Conservation (phyloP, 768 basidiomycete genomes). For the Chlorophyllum brunneum region DNA sequence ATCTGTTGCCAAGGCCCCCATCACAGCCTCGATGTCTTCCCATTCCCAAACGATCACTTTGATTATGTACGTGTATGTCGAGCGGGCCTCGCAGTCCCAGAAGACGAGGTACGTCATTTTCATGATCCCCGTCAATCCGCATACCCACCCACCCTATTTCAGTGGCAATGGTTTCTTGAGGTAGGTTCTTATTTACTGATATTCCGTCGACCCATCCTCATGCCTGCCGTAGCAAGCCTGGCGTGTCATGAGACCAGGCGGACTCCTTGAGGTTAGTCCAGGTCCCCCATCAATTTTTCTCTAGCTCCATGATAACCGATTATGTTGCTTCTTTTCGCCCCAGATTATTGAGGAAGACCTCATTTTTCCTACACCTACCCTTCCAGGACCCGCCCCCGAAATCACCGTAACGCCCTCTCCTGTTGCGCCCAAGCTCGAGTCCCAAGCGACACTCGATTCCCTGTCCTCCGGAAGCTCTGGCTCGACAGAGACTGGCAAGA, state of each 20-base stretch:
- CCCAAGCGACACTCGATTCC: conserved; percentile 1
- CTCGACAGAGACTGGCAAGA: conserved; percentile 18
- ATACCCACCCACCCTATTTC: neutral
- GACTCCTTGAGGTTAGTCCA: conserved; percentile 56
- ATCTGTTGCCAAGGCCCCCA: conserved; percentile 1
- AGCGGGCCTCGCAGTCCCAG: conserved; percentile 66
- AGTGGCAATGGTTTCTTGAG: conserved; percentile 69
- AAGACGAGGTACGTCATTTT: conserved; percentile 49
- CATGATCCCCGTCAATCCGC: neutral
- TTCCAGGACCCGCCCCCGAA: conserved; percentile 16
- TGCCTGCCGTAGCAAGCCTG: conserved; percentile 50
- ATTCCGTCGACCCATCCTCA: conserved; percentile 16
- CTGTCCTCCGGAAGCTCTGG: conserved; percentile 13
- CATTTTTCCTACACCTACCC: conserved; percentile 55
- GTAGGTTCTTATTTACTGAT: conserved; percentile 29
- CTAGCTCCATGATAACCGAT: neutral
- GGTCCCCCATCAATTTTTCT: neutral
- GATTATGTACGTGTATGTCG: conserved; percentile 63
- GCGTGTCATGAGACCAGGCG: conserved; percentile 61
- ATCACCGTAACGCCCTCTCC: conserved; percentile 15
- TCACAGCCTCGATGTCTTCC: conserved; percentile 57
- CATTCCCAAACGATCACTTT: conserved; percentile 54
- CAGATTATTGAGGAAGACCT: conserved; percentile 74
- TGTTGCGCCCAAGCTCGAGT: conserved; percentile 10
- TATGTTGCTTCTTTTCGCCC: neutral